phyloP scores from a whole-genome alignment of 495 filamentous ascomycete genomes.

The Hypoxylon intermedium region DNA sequence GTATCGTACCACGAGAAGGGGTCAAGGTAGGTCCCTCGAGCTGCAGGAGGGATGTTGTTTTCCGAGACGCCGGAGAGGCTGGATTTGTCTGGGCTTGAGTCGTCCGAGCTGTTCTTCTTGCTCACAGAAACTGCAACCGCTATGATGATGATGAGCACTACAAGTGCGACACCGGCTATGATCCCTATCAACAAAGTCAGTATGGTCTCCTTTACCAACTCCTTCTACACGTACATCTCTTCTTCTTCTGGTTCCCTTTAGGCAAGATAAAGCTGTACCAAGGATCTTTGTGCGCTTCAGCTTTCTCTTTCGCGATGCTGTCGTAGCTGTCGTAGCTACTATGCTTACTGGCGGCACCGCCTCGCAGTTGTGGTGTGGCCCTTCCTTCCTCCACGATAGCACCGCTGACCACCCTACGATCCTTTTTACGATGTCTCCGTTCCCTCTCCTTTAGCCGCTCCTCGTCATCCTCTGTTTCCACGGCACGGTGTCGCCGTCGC shows the following conservation, averaged over 20 bases:
- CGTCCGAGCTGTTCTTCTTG: constrained; percentile 63
- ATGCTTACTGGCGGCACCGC: constrained; percentile 42
- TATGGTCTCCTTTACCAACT: background rate
- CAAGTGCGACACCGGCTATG: constrained; percentile 56
- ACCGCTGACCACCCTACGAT: constrained; percentile 70
- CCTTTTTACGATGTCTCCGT: constrained; percentile 48
- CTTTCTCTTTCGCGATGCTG: constrained; percentile 48
- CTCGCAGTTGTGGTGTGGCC: constrained; percentile 43
- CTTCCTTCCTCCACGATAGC: constrained; percentile 72
- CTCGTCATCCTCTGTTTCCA: constrained; percentile 27
- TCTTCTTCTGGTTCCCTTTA: constrained; percentile 51
- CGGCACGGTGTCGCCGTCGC: constrained; percentile 39
- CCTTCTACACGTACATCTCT: constrained; percentile 52
- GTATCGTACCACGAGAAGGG: constrained; percentile 95
- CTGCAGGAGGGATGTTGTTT: constrained; percentile 68
- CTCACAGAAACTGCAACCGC: constrained; percentile 74
- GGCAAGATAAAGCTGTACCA: constrained; percentile 21
- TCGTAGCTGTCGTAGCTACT: constrained; percentile 49
- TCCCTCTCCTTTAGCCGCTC: constrained; percentile 40
- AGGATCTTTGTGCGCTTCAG: constrained; percentile 13
- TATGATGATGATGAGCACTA: constrained; percentile 76
- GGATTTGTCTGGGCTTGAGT: constrained; percentile 48
- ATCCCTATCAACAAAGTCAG: constrained; percentile 55
- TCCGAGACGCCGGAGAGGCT: constrained; percentile 67
- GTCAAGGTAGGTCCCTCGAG: constrained; percentile 80